Evolutionary conservation across 1,284 basidiomycete species (phyloP), one percentile per base, ranked within the genome.

Genomic region (Chalciporus piperatoides): DNA sequence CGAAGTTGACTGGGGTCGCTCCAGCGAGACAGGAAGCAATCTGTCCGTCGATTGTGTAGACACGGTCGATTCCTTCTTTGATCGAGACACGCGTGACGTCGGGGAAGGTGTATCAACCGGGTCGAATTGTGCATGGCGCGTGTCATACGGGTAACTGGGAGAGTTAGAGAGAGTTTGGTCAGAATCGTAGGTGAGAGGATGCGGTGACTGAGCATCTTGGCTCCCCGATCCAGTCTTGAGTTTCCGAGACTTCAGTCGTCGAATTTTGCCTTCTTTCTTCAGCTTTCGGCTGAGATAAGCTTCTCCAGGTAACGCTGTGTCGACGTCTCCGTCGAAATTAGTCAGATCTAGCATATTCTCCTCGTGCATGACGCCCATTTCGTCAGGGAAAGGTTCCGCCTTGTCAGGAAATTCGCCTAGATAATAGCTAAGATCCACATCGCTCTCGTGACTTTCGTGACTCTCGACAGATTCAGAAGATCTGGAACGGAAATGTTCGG

Each of bases 321-420:
- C 85, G 53, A 88, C 78, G 55, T 91, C 86, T 23, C 87, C 88
- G 54, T 91, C 88, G 58, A 89, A 93, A 58, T 91, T 87, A 6
- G 89, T 91, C 47, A 89, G 71, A 57, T 91, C 88, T 14, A 86
- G 69, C 0, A 80, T 74, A 44, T 81, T 72, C 48, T 76, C 74
- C 49, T 82, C 77, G 51, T 78, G 72, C 10, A 73, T 73, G 24
- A 71, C 71, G 30, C 69, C 68, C 5, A 64, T 49, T 19, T 69
- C 64, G 12, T 61, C 61, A 14, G 52, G 57, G 9, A 44, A 50
- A 19, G 62, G 56, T n/a, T 68, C 67, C 17, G 68, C 67, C 21
- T 64, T 59, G 32, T 68, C 66, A 2, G 56, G 61, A 38, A 49
- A 64, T 27, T 70, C 67, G 7, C 68, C 69, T 1, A 67, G 64